Conservation (phyloP, 1,284 basidiomycete genomes). For the Trichosporon faecale region DNA sequence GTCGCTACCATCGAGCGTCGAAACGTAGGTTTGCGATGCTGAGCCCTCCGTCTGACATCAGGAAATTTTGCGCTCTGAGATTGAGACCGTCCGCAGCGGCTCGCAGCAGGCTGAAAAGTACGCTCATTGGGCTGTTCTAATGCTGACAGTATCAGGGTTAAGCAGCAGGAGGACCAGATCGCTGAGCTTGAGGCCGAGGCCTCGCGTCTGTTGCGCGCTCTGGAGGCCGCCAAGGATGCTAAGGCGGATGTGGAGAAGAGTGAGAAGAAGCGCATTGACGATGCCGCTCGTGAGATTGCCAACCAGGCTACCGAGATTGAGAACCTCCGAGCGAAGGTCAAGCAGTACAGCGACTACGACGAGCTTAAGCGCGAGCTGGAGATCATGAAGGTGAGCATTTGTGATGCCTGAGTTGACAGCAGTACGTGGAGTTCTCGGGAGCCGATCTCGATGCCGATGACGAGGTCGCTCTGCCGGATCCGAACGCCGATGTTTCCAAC, state of each 20-base stretch:
- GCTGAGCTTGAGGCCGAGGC: conserved; percentile 70
- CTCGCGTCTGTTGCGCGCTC: conserved; percentile 63
- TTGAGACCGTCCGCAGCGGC: conserved; percentile 79
- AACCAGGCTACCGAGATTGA: conserved; percentile 64
- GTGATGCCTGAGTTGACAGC: conserved; percentile 7
- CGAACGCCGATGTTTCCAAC: conserved; percentile 78
- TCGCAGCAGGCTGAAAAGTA: conserved; percentile 72
- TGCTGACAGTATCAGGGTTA: conserved; percentile 57
- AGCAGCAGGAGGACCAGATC: conserved; percentile 68
- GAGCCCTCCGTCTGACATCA: conserved; percentile 44
- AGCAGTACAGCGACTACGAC: conserved; percentile 79
- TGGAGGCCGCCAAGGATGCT: conserved; percentile 67
- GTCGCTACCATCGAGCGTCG: conserved; percentile 87
- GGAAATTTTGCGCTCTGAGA: conserved; percentile 89
- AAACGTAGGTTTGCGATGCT: conserved; percentile 60
- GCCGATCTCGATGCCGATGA: conserved; percentile 65
- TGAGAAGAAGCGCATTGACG: conserved; percentile 61
- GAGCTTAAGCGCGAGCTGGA: conserved; percentile 93
- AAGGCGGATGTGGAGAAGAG: conserved; percentile 58
- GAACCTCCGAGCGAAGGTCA: conserved; percentile 64
- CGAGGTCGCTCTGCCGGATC: conserved; percentile 71
- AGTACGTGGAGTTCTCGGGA: conserved; percentile 92
- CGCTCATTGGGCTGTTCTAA: conserved; percentile 26
- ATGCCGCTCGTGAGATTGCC: conserved; percentile 61
- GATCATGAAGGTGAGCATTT: conserved; percentile 78